These are phyloP conservation scores for Penicillium sp. DNA, from an alignment of 2,329 filamentous ascomycete genomes.

Conservation along the genomic window DNA sequence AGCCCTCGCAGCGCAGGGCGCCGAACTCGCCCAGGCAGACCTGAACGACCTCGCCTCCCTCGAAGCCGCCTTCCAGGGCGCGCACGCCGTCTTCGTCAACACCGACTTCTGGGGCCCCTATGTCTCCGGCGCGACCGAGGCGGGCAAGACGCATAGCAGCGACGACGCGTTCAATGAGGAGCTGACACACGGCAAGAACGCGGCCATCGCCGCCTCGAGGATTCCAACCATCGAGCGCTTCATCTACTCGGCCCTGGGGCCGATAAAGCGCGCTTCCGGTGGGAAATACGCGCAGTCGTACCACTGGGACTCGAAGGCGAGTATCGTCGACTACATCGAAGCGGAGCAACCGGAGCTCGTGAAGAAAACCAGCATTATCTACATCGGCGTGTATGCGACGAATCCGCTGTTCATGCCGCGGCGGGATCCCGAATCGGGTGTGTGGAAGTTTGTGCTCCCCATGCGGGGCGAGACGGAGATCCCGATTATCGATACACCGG, in stretches of 20 bases:
- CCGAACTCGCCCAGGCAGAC: constrained; percentile 36
- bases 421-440: constrained; percentile 31
- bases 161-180: constrained; percentile 54
- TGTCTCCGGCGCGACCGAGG: constrained; percentile 25
- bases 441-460: constrained; percentile 40
- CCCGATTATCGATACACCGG: constrained; percentile 47
- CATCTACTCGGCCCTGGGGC: constrained; percentile 57
- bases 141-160: constrained; percentile 5
- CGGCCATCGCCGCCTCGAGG: constrained; percentile 57
- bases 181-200: constrained; percentile 58
- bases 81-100: constrained; percentile 59
- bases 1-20: constrained; percentile 29
- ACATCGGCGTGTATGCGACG: constrained; percentile 38
- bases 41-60: constrained; percentile 35
- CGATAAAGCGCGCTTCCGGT: constrained; percentile 53
- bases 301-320: constrained; percentile 57
- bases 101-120: constrained; percentile 63
- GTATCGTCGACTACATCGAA: constrained; percentile 52
- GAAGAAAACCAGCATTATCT: constrained; percentile 49
- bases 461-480: constrained; percentile 30
- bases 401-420: constrained; percentile 39
- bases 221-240: constrained; percentile 53
- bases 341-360: constrained; percentile 48
- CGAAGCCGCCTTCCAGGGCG: constrained; percentile 42
- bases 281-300: constrained; percentile 55